Evolutionary conservation across 2,329 filamentous ascomycete genomes (phyloP).

Genomic region (Lecanicillium sp.): DNA sequence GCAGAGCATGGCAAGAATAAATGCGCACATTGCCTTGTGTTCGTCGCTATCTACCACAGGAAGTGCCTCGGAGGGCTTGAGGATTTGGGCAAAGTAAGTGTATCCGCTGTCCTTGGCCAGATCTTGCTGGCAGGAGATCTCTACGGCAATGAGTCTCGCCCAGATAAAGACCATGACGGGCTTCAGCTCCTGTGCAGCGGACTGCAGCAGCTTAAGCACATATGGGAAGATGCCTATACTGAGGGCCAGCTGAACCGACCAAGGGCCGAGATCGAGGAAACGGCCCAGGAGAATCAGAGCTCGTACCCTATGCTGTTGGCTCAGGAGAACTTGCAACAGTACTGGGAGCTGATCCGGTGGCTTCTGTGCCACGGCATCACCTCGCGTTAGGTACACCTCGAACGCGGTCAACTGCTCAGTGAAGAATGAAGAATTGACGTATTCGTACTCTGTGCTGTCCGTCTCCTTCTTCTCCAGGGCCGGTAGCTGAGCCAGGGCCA

Average conservation of each 20-base stretch:
- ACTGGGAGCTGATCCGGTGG: conserved; percentile 93
- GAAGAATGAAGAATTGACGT: conserved; percentile 92
- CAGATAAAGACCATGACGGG: conserved; percentile 99
- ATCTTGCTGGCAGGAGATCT: conserved; percentile 87
- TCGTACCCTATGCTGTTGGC: conserved; percentile 86
- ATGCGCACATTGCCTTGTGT: conserved; percentile 98
- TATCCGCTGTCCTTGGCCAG: conserved; percentile 95
- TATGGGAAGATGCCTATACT: conserved; percentile 99
- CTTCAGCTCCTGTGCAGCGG: conserved; percentile 87
- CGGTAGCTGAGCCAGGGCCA: conserved; percentile 84
- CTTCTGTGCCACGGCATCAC: conserved; percentile 72
- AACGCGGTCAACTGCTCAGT: conserved; percentile 96
- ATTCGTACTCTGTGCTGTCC: conserved; percentile 74
- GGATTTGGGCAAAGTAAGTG: conserved; percentile 89
- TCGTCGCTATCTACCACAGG: conserved; percentile 84
- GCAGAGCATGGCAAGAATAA: conserved; percentile 95
- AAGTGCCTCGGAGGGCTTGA: conserved; percentile 76
- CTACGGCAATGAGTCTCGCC: conserved; percentile 91
- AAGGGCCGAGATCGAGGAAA: conserved; percentile 91
- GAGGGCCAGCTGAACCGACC: conserved; percentile 95
- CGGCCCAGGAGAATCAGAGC: conserved; percentile 87
- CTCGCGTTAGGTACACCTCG: conserved; percentile 84
- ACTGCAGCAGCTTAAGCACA: conserved; percentile 93
- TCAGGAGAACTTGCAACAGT: conserved; percentile 89
- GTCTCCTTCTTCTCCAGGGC: conserved; percentile 72